Base-by-base conservation (phyloP, 371 early-diverging fungal species). In the Circinella minor region DNA sequence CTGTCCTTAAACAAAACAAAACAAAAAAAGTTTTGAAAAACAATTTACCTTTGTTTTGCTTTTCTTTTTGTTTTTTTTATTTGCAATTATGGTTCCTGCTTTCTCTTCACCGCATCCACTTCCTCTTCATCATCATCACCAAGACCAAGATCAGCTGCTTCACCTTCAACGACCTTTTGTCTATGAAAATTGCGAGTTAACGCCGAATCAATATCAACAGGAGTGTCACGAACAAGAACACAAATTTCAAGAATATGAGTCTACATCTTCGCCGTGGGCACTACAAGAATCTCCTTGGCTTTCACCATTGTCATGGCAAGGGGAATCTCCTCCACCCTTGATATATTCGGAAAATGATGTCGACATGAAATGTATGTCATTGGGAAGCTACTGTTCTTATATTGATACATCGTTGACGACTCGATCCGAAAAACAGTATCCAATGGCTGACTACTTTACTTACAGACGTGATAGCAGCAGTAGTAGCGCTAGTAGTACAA, bases 1-100 rank as follows among this genome's bases (percentile, higher is more conserved):
- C 57, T 57, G 57, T 57, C 57, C 57, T 57, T 57, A 17, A 57
- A 57, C 57, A 57, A 57, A 57, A 57, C 20, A 34, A 57, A 57
- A 57, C 18, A 57, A 57, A 34, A 55, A 57, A 57, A 57, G 36
- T 18, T 57, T 57, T 27, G 27, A 57, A 14, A 51, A 14, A 51
- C 51, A 51, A 5, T 51, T n/a, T 51, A 5, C 15, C 51, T 51
- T n/a, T 51, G 4, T 51, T 51, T n/a, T 51, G 8, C 14, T 15
- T 9, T 17, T 37, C 37, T 27, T n/a, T 15, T 37, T 15, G n/a
- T 34, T 13, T 38, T 38, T 17, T 17, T 36, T 14, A 61, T 36
- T 37, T 13, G 13, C 1, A 8, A 47, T n/a, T 47, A 63, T 63
- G 63, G 48, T 47, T 47, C 20, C 43, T 63, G 48, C 14, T 27